A percentile compares a stretch with the other conserved stretches of the same genome.
Evolutionary conservation across 2,329 filamentous ascomycete species (phyloP).

Genomic region (Colletotrichum spaethianum): DNA sequence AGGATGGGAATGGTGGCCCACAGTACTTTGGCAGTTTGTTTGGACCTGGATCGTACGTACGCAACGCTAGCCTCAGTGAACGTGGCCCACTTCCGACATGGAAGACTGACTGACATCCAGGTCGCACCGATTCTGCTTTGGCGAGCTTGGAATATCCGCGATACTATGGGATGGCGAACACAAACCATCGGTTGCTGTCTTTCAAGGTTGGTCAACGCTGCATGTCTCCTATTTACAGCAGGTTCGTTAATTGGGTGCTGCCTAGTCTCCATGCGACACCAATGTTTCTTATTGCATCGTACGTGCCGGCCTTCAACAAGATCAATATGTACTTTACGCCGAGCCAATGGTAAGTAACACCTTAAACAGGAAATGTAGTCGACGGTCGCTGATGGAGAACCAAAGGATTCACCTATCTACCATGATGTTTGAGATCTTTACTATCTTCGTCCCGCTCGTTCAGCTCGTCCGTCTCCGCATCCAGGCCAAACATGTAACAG

Average conservation of each 20-base stretch:
- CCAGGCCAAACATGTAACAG: constrained; percentile 44
- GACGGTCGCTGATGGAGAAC: constrained; percentile 46
- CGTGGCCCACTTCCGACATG: background rate
- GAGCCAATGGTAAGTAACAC: constrained; percentile 62
- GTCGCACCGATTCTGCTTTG: constrained; percentile 67
- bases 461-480: constrained; percentile 47
- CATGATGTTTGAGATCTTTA: constrained; percentile 68
- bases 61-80: no score
- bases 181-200: constrained; percentile 63
- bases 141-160: constrained; percentile 66
- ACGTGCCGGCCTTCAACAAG: constrained; percentile 54
- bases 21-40: constrained; percentile 67
- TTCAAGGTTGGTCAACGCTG: constrained; percentile 45
- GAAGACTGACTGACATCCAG: constrained; percentile 36
- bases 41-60: constrained; percentile 65
- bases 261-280: constrained; percentile 67
- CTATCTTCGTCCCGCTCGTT: constrained; percentile 65
- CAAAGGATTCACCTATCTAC: constrained; percentile 63
- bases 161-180: constrained; percentile 70
- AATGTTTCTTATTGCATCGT: constrained; percentile 68
- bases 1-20: constrained; percentile 74
- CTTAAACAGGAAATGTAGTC: background rate
- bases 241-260: constrained; percentile 18
- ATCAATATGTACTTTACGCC: constrained; percentile 65
- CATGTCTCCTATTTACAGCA: background rate